phyloP scores from a whole-genome alignment of 169 alveolate genomes.

The Plasmodium vivax region DNA sequence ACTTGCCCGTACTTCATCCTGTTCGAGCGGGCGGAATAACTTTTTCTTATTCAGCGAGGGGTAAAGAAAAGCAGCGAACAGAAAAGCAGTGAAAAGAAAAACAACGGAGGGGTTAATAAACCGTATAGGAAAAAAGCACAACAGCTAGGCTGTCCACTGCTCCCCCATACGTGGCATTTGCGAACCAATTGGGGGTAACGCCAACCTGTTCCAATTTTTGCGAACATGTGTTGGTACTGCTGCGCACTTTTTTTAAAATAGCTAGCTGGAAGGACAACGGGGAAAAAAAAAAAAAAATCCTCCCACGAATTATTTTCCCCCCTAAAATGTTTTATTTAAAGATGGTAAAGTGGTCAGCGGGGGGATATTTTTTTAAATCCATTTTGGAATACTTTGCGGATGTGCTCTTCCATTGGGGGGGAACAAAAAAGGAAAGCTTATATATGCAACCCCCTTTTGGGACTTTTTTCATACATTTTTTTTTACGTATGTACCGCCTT shows the following conservation, averaged over 20 bases:
- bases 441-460: neutral
- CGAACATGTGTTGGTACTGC: neutral
- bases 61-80: neutral
- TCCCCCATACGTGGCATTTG: neutral
- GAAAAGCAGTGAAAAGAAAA: neutral
- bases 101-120: neutral
- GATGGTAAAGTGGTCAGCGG: neutral
- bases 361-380: neutral
- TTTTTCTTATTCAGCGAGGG: neutral
- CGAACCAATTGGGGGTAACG: neutral
- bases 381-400: neutral
- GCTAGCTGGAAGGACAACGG: neutral
- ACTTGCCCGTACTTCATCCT: slow-evolving; percentile 93
- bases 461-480: neutral
- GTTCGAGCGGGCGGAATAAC: neutral
- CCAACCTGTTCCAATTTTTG: neutral
- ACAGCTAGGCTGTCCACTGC: neutral
- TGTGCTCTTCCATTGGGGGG: neutral
- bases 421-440: neutral
- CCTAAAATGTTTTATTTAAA: neutral
- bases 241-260: neutral
- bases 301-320: neutral
- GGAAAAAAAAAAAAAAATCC: neutral
- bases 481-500: neutral
- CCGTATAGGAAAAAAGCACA: neutral